Percentiles rank a stretch among this genome's conserved stretches.
These are phyloP conservation scores for Aureobasidium lini DNA, from an alignment of 2,329 filamentous ascomycete species.

Conservation along the genomic window DNA sequence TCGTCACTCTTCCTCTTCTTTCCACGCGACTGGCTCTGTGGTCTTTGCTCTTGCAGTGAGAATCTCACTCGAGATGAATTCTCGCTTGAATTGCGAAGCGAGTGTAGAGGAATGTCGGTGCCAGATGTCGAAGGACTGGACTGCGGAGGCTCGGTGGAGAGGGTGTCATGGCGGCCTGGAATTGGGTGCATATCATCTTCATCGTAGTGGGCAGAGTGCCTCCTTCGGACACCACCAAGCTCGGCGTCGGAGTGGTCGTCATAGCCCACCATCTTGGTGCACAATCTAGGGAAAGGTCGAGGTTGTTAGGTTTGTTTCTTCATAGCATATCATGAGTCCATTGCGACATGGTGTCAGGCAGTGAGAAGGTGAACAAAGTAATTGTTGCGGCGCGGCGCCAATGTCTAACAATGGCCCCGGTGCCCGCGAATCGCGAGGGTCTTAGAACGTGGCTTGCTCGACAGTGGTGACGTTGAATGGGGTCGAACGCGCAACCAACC, in stretches of 20 bases:
- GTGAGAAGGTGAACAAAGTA: neutral
- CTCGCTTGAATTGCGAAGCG: constrained; percentile 9
- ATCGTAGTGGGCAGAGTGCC: constrained; percentile 19
- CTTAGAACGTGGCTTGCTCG: neutral
- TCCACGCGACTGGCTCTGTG: constrained; percentile 6
- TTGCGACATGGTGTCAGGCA: neutral
- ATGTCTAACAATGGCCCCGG: neutral
- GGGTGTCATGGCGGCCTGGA: constrained; percentile 11
- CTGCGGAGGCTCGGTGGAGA: constrained; percentile 3
- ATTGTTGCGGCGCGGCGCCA: neutral
- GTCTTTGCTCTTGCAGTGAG: constrained; percentile 21
- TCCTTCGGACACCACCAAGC: constrained; percentile 17
- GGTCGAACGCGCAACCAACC: neutral
- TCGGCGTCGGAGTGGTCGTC: constrained; percentile 15
- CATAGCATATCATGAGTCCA: constrained; percentile 7
- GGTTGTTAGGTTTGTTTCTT: neutral
- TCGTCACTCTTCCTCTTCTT: constrained; percentile 27
- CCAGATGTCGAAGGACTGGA: constrained; percentile 12
- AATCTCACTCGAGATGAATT: constrained; percentile 21
- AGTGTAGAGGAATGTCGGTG: constrained; percentile 8
- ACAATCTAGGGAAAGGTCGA: neutral
- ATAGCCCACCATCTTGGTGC: constrained; percentile 16
- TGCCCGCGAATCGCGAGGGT: neutral
- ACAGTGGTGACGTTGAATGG: neutral
- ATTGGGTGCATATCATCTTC: neutral